These are phyloP conservation scores for Panicum hallii DNA, from an alignment of 202 grass and related monocot species.

Conservation along the genomic window DNA sequence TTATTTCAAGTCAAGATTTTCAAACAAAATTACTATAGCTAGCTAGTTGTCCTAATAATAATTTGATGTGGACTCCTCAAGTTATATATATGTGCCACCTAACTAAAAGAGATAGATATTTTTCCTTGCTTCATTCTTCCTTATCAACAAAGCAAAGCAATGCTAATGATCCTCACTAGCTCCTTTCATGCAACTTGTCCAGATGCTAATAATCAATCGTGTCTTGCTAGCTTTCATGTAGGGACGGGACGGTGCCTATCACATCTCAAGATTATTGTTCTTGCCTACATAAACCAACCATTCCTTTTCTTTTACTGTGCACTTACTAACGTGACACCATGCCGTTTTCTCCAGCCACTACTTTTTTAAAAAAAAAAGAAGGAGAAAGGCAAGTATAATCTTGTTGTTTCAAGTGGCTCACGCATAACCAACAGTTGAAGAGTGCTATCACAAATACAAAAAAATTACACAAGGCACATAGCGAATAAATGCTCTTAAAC, in stretches of 20 bases:
- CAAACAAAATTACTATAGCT: background rate
- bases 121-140: background rate
- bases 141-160: slow-evolving; percentile 35
- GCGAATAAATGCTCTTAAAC: too few species aligned
- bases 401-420: background rate
- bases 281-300: background rate
- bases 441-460: background rate
- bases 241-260: background rate
- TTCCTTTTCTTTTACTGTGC: background rate
- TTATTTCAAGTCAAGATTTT: too few species aligned
- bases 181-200: slow-evolving; percentile 34
- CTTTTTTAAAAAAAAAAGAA: background rate
- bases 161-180: background rate
- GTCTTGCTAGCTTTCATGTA: background rate
- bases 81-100: background rate
- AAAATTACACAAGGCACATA: too few species aligned
- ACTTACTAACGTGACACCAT: background rate
- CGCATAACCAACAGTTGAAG: background rate
- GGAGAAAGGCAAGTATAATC: background rate
- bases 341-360: slow-evolving; percentile 7
- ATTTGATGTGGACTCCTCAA: background rate
- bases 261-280: background rate
- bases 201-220: background rate
- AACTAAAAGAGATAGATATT: background rate
- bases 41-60: background rate